Percentiles rank a stretch among this genome's conserved stretches.
Evolutionary conservation across 2,329 filamentous ascomycete species (phyloP).

Genomic region (Xylaria sp.): DNA sequence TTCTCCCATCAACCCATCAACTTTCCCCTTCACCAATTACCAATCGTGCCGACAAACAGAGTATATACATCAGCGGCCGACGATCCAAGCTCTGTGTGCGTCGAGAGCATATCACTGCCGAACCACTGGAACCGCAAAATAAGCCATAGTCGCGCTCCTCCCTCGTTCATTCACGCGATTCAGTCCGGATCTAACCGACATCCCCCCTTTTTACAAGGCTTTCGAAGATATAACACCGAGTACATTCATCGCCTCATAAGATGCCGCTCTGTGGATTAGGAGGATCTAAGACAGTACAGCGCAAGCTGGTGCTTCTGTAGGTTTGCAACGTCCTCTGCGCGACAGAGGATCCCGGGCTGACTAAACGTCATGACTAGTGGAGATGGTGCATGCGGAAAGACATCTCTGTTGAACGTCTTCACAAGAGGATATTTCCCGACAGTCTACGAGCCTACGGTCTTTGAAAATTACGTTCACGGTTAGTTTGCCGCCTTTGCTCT

Average conservation of each 20-base stretch:
- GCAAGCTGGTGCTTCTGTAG: conserved; percentile 94
- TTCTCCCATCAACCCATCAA: conserved; percentile 13
- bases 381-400: conserved; percentile 97
- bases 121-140: neutral
- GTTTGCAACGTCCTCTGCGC: conserved; percentile 52
- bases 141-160: neutral
- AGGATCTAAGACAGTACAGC: conserved; percentile 86
- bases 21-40: conserved; percentile 21
- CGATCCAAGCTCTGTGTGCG: neutral
- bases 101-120: neutral
- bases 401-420: conserved; percentile 96
- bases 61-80: neutral
- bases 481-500: conserved; percentile 49
- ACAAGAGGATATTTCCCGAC: conserved; percentile 99
- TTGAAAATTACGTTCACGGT: conserved; percentile 99
- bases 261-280: conserved; percentile 66
- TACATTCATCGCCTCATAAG: conserved; percentile 3
- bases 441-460: conserved; percentile 97
- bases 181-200: conserved; percentile 7
- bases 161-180: conserved; percentile 4
- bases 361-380: conserved; percentile 66
- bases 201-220: conserved; percentile 6
- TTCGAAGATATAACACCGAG: conserved; percentile 1
- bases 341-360: conserved; percentile 30
- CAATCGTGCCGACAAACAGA: conserved; percentile 10